Base-by-base conservation (phyloP, 2,329 filamentous ascomycete species). In the Xylariaceae sp. region DNA sequence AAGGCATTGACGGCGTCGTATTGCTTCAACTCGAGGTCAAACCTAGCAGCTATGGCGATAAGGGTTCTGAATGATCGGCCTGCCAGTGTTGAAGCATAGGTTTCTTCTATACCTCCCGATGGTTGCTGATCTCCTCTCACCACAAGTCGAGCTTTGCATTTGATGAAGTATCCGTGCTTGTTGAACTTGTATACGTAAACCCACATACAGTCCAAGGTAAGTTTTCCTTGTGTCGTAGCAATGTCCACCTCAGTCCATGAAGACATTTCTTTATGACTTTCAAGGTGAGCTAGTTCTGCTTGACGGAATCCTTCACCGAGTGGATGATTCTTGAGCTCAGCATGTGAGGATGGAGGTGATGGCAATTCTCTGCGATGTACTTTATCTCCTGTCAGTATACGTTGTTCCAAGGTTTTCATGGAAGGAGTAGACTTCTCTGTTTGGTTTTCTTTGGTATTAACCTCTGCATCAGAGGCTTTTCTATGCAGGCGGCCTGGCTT, bases 171-270 rank as follows among this genome's bases (percentile, higher is more conserved):
- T 2, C 48, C 55, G 11, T 51, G 55, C 17, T 47, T 56, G 9
- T 56, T 18, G 30, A 56, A 56, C 39, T 56, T 56, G 18, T 56
- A 56, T 5, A 56, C 35, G 18, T 51, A 56, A 15, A 56, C 55
- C 55, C 55, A 56, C 48, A 56, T 51, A 23, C 48, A 56, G 18
- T 56, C 55, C 9, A 56, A 48, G 0, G 13, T 15, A 6, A 34
- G 48, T 0, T 18, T 23, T 17, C 55, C 48, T 5, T 18, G 9
- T 1, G 17, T 8, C 5, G 6, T 4, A 1, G 4, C 1, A 11
- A 3, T 15, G 9, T 2, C 1, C 4, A 56, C 37, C 30, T 56
- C 48, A 2, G 2, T 37, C 48, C 37, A 51, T 10, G 48, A 30
- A 1, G 1, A 3, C 55, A 51, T 56, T 3, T 56, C 17, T 2